These are phyloP conservation scores for Pyrrhoderma noxium DNA, from an alignment of 1,284 basidiomycete species.

Conservation along the genomic window DNA sequence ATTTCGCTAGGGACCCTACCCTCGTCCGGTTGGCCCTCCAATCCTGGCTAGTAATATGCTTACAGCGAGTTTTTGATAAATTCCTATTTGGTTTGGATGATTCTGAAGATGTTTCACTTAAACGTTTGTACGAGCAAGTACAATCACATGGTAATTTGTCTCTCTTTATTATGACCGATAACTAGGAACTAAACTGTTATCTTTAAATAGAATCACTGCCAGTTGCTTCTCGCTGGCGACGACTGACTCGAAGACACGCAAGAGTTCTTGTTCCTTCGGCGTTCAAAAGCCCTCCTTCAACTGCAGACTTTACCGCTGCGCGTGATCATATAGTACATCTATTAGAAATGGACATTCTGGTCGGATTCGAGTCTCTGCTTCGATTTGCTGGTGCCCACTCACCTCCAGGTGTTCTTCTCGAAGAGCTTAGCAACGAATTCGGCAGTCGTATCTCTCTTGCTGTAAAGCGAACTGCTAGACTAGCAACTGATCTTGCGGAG, in stretches of 20 bases:
- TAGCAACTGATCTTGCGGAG: conserved; percentile 13
- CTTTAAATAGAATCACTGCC: conserved; percentile 6
- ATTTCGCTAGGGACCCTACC: conserved; percentile 30
- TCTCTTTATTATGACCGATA: not conserved
- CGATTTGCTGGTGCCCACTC: conserved; percentile 16
- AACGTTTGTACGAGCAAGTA: conserved; percentile 31
- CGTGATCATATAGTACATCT: conserved; percentile 2
- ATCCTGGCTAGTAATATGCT: conserved; percentile 33
- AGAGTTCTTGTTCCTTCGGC: conserved; percentile 1
- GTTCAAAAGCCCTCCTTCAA: not conserved
- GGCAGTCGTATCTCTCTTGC: conserved; percentile 7
- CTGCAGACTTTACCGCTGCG: not conserved
- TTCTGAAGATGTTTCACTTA: conserved; percentile 30
- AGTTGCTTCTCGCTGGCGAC: conserved; percentile 17
- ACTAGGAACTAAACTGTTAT: not conserved
- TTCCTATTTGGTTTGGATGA: conserved; percentile 32
- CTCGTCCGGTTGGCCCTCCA: conserved; percentile 35
- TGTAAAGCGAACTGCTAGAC: conserved; percentile 1
- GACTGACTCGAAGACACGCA: conserved; percentile 8
- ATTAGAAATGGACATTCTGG: conserved; percentile 13
- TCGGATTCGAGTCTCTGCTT: conserved; percentile 9
- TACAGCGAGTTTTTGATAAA: conserved; percentile 29
- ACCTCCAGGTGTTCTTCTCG: conserved; percentile 12
- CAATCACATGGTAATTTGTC: conserved; percentile 25
- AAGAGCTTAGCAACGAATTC: conserved; percentile 3